Base-by-base conservation (phyloP, 2,329 filamentous ascomycete species). In the Nannizzia gypsea region DNA sequence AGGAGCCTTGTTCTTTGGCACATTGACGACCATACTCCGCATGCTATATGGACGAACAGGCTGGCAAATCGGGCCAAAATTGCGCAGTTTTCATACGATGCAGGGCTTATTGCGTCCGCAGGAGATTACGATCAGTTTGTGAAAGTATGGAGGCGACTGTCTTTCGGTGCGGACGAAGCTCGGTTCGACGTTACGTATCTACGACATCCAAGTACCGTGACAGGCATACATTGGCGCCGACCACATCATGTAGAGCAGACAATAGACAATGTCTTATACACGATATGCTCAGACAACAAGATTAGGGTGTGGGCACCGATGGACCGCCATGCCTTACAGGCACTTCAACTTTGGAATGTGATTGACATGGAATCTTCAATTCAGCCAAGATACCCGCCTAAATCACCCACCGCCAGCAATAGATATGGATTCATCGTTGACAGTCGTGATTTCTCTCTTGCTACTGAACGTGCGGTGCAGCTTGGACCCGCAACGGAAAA, bases 131-230 rank as follows among this genome's bases (percentile, higher is more conserved):
- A 97, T 72, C 81, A 86, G 57, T 76, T 97, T 20, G 85, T 95
- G 65, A 97, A 99, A 74, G 82, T 97, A 67, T 99, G 95, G 93
- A 84, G 90, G 64, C 83, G 92, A 58, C 77, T 95, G 24, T 88
- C 87, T 6, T 96, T 92, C 69, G 90, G 90, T 13, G 81, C 84
- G 0, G 86, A 90, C 61, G 87, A 95, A 66, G 87, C 90, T 42
- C 82, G 88, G 60, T 97, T 97, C 73, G 92, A 97, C 67, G 86
- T 95, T 67, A 85, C 86, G 28, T 97, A 97, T 72, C 83, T 99
- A 1, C 80, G 85, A n/a, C 93, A 99, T 70, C 89, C 90, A 0
- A 80, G 82, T 26, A 75, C 86, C 0, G 84, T 99, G n/a, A 92
- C 89, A 2, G 84, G 83, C 62, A 75, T 96, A 62, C 86, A 92